Evolutionary conservation across 2,329 filamentous ascomycete species (phyloP).

Genomic region (Neonectria neomacrospora): DNA sequence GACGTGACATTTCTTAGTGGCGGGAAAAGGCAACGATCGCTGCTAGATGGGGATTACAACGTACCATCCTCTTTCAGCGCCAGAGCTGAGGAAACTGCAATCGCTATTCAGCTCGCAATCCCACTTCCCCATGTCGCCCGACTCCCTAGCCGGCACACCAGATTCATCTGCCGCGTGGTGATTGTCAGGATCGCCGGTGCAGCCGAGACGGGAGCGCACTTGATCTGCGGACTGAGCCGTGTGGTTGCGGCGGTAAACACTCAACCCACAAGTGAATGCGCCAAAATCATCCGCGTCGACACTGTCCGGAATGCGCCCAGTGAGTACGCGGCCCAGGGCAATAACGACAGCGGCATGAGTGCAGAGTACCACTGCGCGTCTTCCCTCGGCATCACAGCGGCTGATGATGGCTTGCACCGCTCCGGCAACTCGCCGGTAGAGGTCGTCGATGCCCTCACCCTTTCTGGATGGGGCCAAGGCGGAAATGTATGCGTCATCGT

Average conservation of each 20-base stretch:
- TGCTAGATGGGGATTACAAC: conserved; percentile 44
- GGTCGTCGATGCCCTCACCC: conserved; percentile 81
- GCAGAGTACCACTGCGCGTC: conserved; percentile 80
- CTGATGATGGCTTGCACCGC: conserved; percentile 77
- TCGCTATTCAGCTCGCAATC: conserved; percentile 83
- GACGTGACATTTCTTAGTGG: conserved; percentile 24
- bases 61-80: conserved; percentile 90
- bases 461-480: conserved; percentile 73
- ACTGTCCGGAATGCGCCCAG: conserved; percentile 78
- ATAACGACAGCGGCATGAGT: conserved; percentile 93
- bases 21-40: conserved; percentile 28
- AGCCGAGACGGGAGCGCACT: conserved; percentile 17
- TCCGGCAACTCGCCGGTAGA: conserved; percentile 83
- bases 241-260: conserved; percentile 63
- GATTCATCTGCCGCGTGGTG: conserved; percentile 28
- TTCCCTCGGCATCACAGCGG: conserved; percentile 76
- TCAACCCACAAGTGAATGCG: conserved; percentile 86
- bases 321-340: conserved; percentile 83
- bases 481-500: conserved; percentile 68
- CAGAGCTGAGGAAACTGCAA: conserved; percentile 81
- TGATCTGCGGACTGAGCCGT: conserved; percentile 33
- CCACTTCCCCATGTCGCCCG: conserved; percentile 74
- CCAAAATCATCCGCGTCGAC: conserved; percentile 81
- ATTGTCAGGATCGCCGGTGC: conserved; percentile 26
- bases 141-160: conserved; percentile 21